These are phyloP conservation scores for Fusarium phyllophilum DNA, from an alignment of 2,329 filamentous ascomycete genomes.

Conservation along the genomic window DNA sequence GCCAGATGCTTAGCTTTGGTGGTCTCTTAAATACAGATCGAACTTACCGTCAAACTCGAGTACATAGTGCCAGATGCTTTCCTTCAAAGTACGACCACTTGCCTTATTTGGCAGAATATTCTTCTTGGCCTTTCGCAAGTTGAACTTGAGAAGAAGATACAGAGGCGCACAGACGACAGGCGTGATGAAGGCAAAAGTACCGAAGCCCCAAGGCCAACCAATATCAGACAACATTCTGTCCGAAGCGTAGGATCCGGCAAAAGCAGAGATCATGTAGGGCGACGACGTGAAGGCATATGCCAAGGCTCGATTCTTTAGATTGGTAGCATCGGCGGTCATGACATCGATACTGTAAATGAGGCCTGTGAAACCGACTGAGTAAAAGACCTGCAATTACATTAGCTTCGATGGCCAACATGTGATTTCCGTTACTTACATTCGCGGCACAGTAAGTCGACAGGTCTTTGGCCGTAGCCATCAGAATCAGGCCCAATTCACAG, in stretches of 20 bases:
- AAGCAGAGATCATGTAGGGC: constrained; percentile 59
- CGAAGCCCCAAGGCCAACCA: constrained; percentile 58
- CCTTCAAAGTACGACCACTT: constrained; percentile 55
- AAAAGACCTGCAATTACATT: background rate
- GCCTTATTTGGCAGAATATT: constrained; percentile 53
- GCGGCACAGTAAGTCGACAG: constrained; percentile 60
- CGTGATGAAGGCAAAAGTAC: constrained; percentile 69
- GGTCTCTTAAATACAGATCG: too few relatives aligned
- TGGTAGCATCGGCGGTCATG: constrained; percentile 16
- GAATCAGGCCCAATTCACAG: constrained; percentile 59
- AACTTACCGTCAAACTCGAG: constrained; percentile 66
- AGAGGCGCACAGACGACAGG: constrained; percentile 64
- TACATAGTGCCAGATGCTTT: constrained; percentile 61
- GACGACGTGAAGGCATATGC: constrained; percentile 53
- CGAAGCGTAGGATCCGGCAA: constrained; percentile 50
- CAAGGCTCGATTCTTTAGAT: constrained; percentile 8
- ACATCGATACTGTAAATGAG: constrained; percentile 18
- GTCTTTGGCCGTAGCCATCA: constrained; percentile 67
- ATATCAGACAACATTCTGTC: constrained; percentile 43
- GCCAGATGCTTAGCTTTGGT: background rate
- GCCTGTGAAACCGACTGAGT: constrained; percentile 10
- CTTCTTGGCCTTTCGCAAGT: constrained; percentile 64
- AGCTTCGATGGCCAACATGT: rapidly evolving
- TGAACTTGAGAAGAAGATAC: constrained; percentile 61
- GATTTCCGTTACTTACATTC: constrained; percentile 45